Evolutionary conservation across 1,284 basidiomycete genomes (phyloP), one percentile per base, ranked within the genome.

Genomic region (Trichosporon coremiiforme): DNA sequence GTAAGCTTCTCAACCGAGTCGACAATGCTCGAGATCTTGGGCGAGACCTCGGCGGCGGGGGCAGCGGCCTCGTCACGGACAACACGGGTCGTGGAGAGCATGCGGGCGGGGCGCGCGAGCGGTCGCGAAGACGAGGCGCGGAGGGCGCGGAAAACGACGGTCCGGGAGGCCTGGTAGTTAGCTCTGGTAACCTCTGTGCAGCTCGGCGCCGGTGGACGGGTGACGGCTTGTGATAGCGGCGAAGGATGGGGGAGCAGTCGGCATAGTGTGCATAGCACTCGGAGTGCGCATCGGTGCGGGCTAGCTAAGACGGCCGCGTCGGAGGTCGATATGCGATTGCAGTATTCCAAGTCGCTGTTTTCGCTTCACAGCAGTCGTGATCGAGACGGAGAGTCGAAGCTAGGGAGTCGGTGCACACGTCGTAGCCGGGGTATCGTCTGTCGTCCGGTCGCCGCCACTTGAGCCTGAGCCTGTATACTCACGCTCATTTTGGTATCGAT

Each of bases 1-100:
- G 94, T 95, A 74, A 99, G 84, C 45, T 88, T 86, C 31, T 95
- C 93, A 76, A 99, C 98, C 83, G 94, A 90, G 82, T 99, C 94
- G 31, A 99, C 97, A 76, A 99, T 91, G 69, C 88, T 88, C 68
- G 85, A 86, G 75, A 99, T 88, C 80, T 89, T 90, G 29, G 93
- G 77, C 47, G 78, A 79, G 17, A 78, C 72, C 25, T 75, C 67
- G 2, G 76, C 64, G 60, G 70, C 68, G 69, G 70, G 66, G 38
- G 71, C 68, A 25, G 25, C 3, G 17, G 75, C 76, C 66, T 77
- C 75, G 47, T 75, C 70, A 20, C 71, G 71, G 25, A 70, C 65
- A n/a, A 71, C 60, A 45, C 76, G 72, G 31, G 77, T 74, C 13
- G 75, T 71, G n/a, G 79, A 74, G 70, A 80, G 74, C 20, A 75